Evolutionary conservation across 495 filamentous ascomycete genomes (phyloP), one percentile per base, ranked within the genome.

Genomic region (Penicillium desertorum): DNA sequence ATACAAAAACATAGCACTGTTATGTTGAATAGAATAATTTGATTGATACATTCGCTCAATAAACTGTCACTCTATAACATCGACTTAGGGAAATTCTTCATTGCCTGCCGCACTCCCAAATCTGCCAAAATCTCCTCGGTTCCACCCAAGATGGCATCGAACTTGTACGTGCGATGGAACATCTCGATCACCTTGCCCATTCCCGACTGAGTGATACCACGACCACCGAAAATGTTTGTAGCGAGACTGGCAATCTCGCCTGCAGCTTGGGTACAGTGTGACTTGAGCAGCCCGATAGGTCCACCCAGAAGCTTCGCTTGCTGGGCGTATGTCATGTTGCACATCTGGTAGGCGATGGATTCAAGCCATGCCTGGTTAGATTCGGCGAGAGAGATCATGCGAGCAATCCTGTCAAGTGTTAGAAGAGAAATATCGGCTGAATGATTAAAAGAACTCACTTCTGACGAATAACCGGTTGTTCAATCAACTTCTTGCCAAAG

Each of bases 301-400:
- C 91, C 90, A 45, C 87, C 88, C 9, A 94, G 80, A 62, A 86
- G 79, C 61, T 81, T 81, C n/a, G 88, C 75, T 63, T 94, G 90
- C 70, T 96, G 76, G 39, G 81, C 75, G 71, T 96, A 94, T 57
- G 77, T 80, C 88, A 96, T 90, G 68, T 90, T 76, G 75, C 83
- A 87, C 91, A 96, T 96, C 66, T 96, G 90, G 78, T 90, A 89
- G 27, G 86, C 88, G 62, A 94, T 85, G 25, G 81, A 83, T 70
- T 96, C 90, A 20, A 94, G 82, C 90, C 90, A 96, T 29, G 90
- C 81, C 69, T 96, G 91, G 74, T 89, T 86, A 17, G 89, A 78
- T 65, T 96, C 91, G 59, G 83, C 82, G 41, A 89, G 83, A 16
- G 88, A 84, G 57, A 96, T 94, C 89, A 96, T 92, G 68, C 88